Conservation (phyloP, 163 green algal genomes). For the Volvox carteri region DNA sequence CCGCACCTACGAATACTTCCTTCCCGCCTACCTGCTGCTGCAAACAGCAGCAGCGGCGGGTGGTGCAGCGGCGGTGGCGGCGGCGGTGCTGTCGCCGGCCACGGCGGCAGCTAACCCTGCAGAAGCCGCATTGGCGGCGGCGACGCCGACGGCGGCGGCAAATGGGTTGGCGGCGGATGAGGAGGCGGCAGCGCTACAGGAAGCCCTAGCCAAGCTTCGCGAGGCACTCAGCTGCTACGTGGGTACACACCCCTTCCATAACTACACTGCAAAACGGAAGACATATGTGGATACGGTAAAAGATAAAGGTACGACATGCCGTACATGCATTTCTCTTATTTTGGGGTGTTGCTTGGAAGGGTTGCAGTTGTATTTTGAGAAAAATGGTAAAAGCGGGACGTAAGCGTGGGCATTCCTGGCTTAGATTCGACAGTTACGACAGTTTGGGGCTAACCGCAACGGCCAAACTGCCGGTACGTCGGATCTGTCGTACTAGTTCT, state of each 20-base stretch:
- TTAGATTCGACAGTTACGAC: no score
- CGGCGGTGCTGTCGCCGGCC: not conserved
- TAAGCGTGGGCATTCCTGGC: no score
- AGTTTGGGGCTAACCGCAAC: no score
- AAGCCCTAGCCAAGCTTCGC: constrained; percentile 66
- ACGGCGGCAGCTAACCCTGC: not conserved
- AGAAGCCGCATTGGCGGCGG: not conserved
- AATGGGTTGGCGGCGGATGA: not conserved
- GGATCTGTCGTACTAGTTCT: no score
- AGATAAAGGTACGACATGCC: constrained; percentile 14
- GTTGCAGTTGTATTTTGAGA: no score
- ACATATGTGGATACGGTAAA: not conserved
- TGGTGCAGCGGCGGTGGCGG: not conserved
- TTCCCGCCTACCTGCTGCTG: constrained; percentile 77
- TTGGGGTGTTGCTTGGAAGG: no score
- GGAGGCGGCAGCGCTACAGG: not conserved
- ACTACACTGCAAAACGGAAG: constrained; percentile 77
- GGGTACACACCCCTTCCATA: constrained; percentile 89
- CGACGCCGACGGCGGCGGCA: not conserved
- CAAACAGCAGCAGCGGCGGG: not conserved
- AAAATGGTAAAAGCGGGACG: no score
- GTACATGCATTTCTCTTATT: not conserved
- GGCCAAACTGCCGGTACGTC: no score
- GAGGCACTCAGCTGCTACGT: constrained; percentile 71
- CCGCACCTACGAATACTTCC: constrained; percentile 88